Base-by-base conservation (phyloP, 768 basidiomycete species). In the Dentipellis sp. region DNA sequence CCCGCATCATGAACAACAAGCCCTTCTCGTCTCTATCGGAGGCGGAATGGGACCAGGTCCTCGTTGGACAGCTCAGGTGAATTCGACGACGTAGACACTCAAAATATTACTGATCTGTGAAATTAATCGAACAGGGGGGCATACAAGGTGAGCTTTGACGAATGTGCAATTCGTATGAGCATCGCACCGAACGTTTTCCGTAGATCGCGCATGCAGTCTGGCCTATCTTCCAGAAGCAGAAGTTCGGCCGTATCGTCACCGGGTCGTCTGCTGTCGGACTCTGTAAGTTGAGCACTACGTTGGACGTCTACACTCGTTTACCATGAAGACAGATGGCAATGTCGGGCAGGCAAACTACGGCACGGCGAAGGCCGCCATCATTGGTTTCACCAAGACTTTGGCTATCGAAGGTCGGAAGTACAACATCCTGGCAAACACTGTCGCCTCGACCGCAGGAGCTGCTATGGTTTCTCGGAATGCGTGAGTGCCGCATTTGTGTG, bases 261-360 rank as follows among this genome's bases (percentile, higher is more conserved):
- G 97, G 94, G n/a, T 80, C 83, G 58, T 97, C 94, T 2, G 85
- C 86, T 66, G 92, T 92, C 51, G 95, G 94, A 57, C 84, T 98
- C 53, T 93, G 92, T 94, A 64, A 65, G 90, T 78, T 1, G n/a
- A 56, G 5, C 1, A 14, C 57, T 35, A 10, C 8, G 38, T 36
- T 16, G 23, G 53, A 16, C 14, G 19, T 56, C 9, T 34, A 47
- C 35, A 29, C 23, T 39, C 37, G 10, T 36, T 48, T 14, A 12
- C 34, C 50, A 19, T 21, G n/a, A 14, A 17, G 17, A 8, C 45
- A 94, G 92, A 94, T 64, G 94, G 94, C 5, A 93, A 97, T 73
- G 92, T 94, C 66, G 94, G 95, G 21, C 94, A 97, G 69, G 88
- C 91, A 36, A 97, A 95, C 66, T 97, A 97, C 69, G 86, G 91